phyloP scores from a whole-genome alignment of 441 rosid genomes.

The Iberis amara region DNA sequence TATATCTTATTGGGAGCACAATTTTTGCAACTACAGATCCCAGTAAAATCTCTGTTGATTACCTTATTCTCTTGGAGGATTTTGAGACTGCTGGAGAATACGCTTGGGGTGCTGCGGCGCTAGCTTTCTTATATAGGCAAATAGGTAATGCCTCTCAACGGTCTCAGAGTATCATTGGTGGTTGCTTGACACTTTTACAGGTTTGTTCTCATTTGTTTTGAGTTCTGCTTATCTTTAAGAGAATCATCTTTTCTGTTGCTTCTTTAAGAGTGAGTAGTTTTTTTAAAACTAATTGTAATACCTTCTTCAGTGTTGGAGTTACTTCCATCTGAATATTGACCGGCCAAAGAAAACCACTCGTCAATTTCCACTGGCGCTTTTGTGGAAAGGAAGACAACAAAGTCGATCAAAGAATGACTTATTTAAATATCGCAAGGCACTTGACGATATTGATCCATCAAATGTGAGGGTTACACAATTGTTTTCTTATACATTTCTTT shows the following conservation, averaged over 20 bases:
- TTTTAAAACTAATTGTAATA: slow-evolving; percentile 2
- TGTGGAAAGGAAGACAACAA: slow-evolving; percentile 73
- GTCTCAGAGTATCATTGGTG: slow-evolving; percentile 72
- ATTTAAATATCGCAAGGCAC: slow-evolving; percentile 53
- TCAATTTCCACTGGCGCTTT: slow-evolving; percentile 56
- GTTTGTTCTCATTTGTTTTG: slow-evolving; percentile 29
- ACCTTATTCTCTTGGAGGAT: slow-evolving; percentile 54
- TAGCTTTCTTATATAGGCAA: slow-evolving; percentile 67
- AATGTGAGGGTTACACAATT: slow-evolving; percentile 33
- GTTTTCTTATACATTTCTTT: not conserved
- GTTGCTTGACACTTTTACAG: slow-evolving; percentile 72
- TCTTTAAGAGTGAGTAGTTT: not conserved
- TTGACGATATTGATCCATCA: slow-evolving; percentile 50
- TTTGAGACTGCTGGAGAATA: slow-evolving; percentile 62
- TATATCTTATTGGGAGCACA: slow-evolving; percentile 67
- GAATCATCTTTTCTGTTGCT: slow-evolving; percentile 6
- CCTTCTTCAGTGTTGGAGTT: slow-evolving; percentile 64
- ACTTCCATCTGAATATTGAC: slow-evolving; percentile 64
- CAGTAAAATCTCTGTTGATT: slow-evolving; percentile 65
- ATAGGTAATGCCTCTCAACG: slow-evolving; percentile 67
- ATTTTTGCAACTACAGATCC: slow-evolving; percentile 69
- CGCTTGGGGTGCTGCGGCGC: slow-evolving; percentile 78
- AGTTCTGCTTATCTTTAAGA: not conserved
- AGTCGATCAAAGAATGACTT: slow-evolving; percentile 61
- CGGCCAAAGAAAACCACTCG: slow-evolving; percentile 47